A percentile compares a stretch with the other conserved stretches of the same genome.
phyloP scores from a whole-genome alignment of 2,329 filamentous ascomycete species.

The Penicillium decumbens region DNA sequence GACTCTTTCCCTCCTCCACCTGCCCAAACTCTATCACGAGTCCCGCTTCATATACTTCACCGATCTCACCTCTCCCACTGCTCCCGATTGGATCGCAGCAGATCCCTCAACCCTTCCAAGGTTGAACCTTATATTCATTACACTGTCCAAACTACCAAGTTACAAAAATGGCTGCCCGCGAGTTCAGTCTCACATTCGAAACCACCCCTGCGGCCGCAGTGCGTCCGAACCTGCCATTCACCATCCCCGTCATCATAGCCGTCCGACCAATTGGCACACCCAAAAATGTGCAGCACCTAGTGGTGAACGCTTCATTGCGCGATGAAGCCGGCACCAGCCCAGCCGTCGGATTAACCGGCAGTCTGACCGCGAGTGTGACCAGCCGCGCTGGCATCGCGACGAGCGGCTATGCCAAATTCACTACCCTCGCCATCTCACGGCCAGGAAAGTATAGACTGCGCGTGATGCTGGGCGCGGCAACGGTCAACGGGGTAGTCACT shows the following conservation, averaged over 20 bases:
- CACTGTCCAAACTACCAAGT: background rate
- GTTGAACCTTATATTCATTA: background rate
- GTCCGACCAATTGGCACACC: conserved; percentile 28
- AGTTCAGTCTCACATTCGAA: conserved; percentile 31
- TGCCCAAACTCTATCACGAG: background rate
- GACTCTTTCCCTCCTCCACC: background rate
- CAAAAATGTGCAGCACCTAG: conserved; percentile 26
- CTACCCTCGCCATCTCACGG: conserved; percentile 24
- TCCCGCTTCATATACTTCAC: conserved; percentile 8
- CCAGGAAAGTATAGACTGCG: conserved; percentile 31
- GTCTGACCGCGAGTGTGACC: conserved; percentile 31
- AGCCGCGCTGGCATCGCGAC: conserved; percentile 28
- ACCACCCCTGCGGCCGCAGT: conserved; percentile 25
- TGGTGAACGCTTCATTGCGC: conserved; percentile 27
- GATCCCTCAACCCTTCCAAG: background rate
- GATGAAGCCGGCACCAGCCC: conserved; percentile 24
- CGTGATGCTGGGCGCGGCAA: conserved; percentile 30
- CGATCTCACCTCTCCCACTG: background rate
- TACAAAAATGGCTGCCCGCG: conserved; percentile 19
- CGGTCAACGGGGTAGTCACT: conserved; percentile 26
- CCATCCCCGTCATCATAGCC: conserved; percentile 30
- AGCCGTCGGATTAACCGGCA: conserved; percentile 24
- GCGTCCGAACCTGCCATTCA: conserved; percentile 26
- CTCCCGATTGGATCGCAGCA: conserved; percentile 3
- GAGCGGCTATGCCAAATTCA: conserved; percentile 31